Evolutionary conservation across 2,329 filamentous ascomycete genomes (phyloP).

Genomic region (Alternaria angustiovoidea): DNA sequence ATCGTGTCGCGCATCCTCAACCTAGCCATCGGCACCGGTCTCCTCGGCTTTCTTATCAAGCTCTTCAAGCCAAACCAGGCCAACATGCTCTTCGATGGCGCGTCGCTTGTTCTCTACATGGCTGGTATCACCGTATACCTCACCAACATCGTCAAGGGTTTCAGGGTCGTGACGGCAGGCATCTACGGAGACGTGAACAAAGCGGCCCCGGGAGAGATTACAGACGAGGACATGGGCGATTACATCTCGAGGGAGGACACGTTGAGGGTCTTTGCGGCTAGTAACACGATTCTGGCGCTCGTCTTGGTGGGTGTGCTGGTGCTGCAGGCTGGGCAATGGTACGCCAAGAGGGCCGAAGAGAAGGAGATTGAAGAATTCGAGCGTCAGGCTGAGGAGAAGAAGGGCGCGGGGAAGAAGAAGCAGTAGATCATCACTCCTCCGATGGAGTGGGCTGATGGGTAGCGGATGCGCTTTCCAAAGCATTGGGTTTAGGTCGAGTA

Average conservation of each 20-base stretch:
- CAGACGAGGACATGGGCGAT: conserved; percentile 60
- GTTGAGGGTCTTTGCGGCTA: conserved; percentile 87
- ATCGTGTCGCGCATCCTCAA: conserved; percentile 93
- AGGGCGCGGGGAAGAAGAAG: conserved; percentile 47
- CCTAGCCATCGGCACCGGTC: conserved; percentile 87
- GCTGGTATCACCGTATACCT: conserved; percentile 93
- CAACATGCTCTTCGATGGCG: conserved; percentile 93
- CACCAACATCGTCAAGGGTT: conserved; percentile 94
- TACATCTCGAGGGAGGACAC: conserved; percentile 86
- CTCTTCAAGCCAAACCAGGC: conserved; percentile 92
- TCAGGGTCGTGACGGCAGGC: conserved; percentile 81
- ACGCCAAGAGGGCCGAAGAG: conserved; percentile 91
- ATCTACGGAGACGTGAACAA: conserved; percentile 64
- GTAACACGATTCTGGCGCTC: conserved; percentile 93
- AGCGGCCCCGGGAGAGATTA: conserved; percentile 42
- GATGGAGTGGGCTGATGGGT: background rate
- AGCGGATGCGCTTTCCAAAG: background rate
- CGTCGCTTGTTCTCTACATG: conserved; percentile 75
- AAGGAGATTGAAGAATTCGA: conserved; percentile 77
- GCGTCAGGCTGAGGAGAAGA: conserved; percentile 50
- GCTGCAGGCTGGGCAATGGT: conserved; percentile 97
- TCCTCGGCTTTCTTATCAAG: conserved; percentile 90
- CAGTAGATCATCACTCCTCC: conserved; percentile 23
- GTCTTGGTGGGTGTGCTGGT: conserved; percentile 91
- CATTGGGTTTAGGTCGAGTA: background rate